These are phyloP conservation scores for Cryptosporidium baileyi DNA, from an alignment of 169 alveolate genomes.

Conservation along the genomic window DNA sequence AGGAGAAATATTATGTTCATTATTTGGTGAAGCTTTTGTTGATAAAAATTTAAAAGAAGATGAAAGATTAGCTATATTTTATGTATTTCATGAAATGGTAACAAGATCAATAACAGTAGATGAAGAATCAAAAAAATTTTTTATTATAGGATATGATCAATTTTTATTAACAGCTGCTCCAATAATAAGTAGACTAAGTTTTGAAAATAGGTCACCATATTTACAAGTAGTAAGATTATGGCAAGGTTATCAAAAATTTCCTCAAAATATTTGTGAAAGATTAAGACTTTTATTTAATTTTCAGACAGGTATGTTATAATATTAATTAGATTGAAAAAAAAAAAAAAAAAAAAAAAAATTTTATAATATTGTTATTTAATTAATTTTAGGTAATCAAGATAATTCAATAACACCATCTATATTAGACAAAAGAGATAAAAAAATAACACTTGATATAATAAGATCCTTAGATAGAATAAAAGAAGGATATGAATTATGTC, in stretches of 20 bases:
- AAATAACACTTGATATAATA: slow-evolving; percentile 7
- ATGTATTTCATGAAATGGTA: slow-evolving; percentile 63
- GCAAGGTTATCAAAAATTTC: slow-evolving; percentile 40
- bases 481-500: slow-evolving; percentile 15
- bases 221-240: slow-evolving; percentile 50
- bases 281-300: slow-evolving; percentile 42
- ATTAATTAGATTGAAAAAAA: no score
- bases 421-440: slow-evolving; percentile 14
- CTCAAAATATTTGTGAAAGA: slow-evolving; percentile 60
- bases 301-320: slow-evolving; percentile 28
- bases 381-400: slow-evolving; percentile 29
- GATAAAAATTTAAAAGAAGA: slow-evolving; percentile 56
- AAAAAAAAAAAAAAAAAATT: no score
- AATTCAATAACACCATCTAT: background rate
- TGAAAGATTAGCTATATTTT: slow-evolving; percentile 46
- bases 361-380: background rate
- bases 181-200: slow-evolving; percentile 19
- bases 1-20: slow-evolving; percentile 43
- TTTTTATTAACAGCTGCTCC: slow-evolving; percentile 67
- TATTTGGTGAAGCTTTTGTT: slow-evolving; percentile 68
- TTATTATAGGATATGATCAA: slow-evolving; percentile 58
- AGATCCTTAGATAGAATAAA: slow-evolving; percentile 31
- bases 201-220: slow-evolving; percentile 53
- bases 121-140: slow-evolving; percentile 44
- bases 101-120: slow-evolving; percentile 40